Evolutionary conservation across 768 basidiomycete species (phyloP), one percentile per base, ranked within the genome.

Genomic region (Russula dissimulans): DNA sequence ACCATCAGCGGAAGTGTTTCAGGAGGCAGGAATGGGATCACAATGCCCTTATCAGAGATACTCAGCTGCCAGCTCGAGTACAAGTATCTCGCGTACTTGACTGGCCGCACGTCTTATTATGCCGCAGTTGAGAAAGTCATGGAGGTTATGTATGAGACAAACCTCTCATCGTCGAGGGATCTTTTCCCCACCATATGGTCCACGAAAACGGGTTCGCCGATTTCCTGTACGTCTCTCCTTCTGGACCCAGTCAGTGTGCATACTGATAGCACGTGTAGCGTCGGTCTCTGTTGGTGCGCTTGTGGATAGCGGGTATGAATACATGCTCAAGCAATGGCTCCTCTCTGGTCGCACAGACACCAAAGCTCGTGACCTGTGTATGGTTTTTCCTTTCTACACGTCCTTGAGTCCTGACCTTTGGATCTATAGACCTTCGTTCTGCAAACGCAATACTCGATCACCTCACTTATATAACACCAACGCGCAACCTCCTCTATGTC

Each of bases 11-110:
- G 57, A 59, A 56, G 78, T 67, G 10, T 36, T 0, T 5, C 3
- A 1, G 64, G 68, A 39, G 72, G n/a, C n/a, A n/a, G n/a, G n/a
- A n/a, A n/a, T n/a, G n/a, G 74, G 53, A 68, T 76, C 1, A 48
- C 46, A 12, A 67, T 77, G 10, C 71, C 87, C 17, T 71, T 63
- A 65, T 87, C 94, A 0, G 94, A 97, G 71, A 83, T 89, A 26
- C 86, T 84, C 7, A 91, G 82, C 53, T 76, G 89, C 60, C 91
- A 95, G 68, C 71, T 97, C 59, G 95, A 97, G 71, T 90, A 92
- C 71, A 81, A 86, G 62, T 95, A 95, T 66, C 80, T 97, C 4
- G 87, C 89, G 1, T 85, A 90, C 64, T 71, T 88, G 12, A 94
- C 90, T 0, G 89, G 88, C 1, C 84, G 87, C 54, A 75, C 77